A percentile compares a stretch with the other conserved stretches of the same genome.
phyloP scores from a whole-genome alignment of 2,329 filamentous ascomycete genomes.

The Fusarium phyllophilum region DNA sequence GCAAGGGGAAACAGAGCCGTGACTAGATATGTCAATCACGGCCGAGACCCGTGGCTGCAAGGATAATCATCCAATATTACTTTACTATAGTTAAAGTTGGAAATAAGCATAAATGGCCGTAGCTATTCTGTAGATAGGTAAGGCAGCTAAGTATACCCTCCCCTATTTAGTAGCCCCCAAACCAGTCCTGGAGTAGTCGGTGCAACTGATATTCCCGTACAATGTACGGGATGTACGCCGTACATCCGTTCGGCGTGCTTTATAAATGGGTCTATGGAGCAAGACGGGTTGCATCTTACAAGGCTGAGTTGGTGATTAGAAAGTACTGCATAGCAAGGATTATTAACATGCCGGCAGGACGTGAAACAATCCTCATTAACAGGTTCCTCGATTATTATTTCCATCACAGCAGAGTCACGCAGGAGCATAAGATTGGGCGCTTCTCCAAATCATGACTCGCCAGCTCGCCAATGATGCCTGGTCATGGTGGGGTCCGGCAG shows the following conservation, averaged over 20 bases:
- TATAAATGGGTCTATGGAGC: not conserved
- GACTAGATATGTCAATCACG: accelerated
- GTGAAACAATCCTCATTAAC: not conserved
- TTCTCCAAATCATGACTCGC: not conserved
- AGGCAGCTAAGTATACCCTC: not conserved
- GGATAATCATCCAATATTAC: accelerated
- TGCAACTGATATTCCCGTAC: not conserved
- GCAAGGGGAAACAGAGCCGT: no score
- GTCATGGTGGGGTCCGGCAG: not conserved
- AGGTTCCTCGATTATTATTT: not conserved
- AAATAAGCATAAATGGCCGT: not conserved
- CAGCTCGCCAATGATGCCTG: not conserved
- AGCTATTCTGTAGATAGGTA: not conserved
- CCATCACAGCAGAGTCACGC: not conserved
- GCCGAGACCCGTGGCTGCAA: not conserved
- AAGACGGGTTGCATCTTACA: not conserved
- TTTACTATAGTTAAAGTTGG: not conserved
- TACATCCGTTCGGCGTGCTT: not conserved
- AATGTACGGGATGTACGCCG: no score
- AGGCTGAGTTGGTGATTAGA: not conserved
- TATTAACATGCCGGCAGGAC: not conserved
- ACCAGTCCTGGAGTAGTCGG: not conserved
- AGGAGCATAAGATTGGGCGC: accelerated
- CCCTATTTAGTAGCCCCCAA: not conserved
- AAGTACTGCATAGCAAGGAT: not conserved